Evolutionary conservation across 148 eudicot species (phyloP).

Genomic region (Vaccinium macrocarpon): DNA sequence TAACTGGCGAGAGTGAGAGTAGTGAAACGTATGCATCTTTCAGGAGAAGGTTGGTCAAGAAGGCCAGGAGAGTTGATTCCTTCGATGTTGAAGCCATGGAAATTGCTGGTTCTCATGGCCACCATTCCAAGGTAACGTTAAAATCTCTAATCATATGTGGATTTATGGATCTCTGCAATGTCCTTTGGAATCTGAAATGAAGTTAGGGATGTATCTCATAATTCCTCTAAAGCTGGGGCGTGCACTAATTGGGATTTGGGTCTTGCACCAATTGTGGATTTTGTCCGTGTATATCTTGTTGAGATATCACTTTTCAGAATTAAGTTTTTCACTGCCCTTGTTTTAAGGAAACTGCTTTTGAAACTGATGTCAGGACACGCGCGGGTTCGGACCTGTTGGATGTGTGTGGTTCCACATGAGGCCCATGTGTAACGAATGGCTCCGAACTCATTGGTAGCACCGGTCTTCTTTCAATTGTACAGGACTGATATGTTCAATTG

Average conservation of each 20-base stretch:
- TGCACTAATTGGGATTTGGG: background rate
- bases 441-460: background rate
- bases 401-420: background rate
- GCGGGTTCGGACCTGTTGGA: background rate
- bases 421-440: background rate
- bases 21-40: slow-evolving; percentile 44
- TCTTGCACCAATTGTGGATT: background rate
- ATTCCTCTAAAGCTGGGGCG: background rate
- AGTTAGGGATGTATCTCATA: background rate
- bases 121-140: slow-evolving; percentile 56
- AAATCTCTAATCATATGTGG: background rate
- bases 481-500: slow-evolving; percentile 5
- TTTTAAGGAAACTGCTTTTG: background rate
- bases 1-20: slow-evolving; percentile 38
- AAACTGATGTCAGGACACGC: background rate
- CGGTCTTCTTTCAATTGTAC: background rate
- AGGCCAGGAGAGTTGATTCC: slow-evolving; percentile 82
- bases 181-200: background rate
- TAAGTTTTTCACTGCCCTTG: background rate
- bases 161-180: background rate
- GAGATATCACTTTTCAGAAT: background rate
- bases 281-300: background rate
- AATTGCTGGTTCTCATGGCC: slow-evolving; percentile 63
- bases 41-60: slow-evolving; percentile 81
- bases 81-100: slow-evolving; percentile 97